phyloP scores from a whole-genome alignment of 306 rosid genomes.

The Castanea crenata region DNA sequence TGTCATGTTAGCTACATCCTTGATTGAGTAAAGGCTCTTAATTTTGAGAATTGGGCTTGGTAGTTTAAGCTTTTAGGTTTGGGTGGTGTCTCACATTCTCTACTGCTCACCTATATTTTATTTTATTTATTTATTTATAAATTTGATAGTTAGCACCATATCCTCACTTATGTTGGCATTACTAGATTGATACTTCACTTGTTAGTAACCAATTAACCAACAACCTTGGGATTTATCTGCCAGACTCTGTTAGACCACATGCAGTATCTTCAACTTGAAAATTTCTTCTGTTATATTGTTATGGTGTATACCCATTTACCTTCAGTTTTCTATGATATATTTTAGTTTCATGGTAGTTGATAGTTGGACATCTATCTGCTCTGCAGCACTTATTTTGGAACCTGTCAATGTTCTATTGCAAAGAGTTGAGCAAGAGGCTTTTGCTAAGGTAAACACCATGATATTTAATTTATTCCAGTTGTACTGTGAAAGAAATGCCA shows the following conservation, averaged over 20 bases:
- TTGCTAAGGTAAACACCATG: constrained; percentile 60
- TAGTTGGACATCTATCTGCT: constrained; percentile 20
- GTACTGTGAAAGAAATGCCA: neutral
- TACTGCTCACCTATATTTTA: neutral
- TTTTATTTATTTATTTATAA: too few species aligned
- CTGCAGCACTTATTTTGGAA: constrained; percentile 65
- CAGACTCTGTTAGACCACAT: neutral
- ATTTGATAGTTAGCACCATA: neutral
- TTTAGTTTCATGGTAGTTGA: constrained; percentile 8
- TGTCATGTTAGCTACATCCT: neutral
- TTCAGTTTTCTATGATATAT: neutral
- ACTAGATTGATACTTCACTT: neutral
- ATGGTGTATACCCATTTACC: neutral
- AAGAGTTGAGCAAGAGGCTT: constrained; percentile 79
- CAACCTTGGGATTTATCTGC: neutral
- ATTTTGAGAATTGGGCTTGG: neutral
- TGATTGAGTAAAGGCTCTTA: neutral
- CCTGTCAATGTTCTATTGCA: constrained; percentile 57
- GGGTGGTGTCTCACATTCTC: neutral
- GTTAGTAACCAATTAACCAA: neutral
- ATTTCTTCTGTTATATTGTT: neutral
- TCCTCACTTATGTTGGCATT: neutral
- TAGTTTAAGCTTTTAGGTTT: neutral
- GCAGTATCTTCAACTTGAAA: neutral
- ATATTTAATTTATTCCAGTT: constrained; percentile 14